These are phyloP conservation scores for Metschnikowia bowlesiae DNA, from an alignment of 805 yeast species.

Conservation along the genomic window DNA sequence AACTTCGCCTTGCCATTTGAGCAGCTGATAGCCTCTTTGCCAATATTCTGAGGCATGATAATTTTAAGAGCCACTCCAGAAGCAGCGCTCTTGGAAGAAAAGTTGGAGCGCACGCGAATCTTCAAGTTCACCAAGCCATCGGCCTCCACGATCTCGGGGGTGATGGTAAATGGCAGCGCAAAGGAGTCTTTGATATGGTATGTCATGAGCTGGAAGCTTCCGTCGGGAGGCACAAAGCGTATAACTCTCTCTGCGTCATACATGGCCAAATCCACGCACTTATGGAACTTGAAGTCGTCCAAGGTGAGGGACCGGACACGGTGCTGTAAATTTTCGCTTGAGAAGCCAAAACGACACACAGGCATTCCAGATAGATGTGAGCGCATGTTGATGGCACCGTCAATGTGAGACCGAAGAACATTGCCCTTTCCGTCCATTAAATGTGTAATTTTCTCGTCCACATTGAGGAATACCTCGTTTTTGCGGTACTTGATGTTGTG, in stretches of 20 bases:
- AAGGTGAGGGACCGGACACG: conserved; percentile 41
- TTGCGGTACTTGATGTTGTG: conserved; percentile 70
- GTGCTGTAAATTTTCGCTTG: conserved; percentile 40
- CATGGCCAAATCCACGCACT: conserved; percentile 70
- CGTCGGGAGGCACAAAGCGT: conserved; percentile 82
- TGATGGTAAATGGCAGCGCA: conserved; percentile 65
- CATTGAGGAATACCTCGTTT: conserved; percentile 74
- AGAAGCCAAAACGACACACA: conserved; percentile 72
- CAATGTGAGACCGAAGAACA: conserved; percentile 64
- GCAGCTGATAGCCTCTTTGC: conserved; percentile 26
- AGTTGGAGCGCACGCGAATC: conserved; percentile 59
- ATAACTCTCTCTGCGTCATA: conserved; percentile 64
- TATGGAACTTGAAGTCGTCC: conserved; percentile 82
- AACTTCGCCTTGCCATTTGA: conserved; percentile 67
- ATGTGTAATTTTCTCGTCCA: conserved; percentile 69
- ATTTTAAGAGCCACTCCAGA: conserved; percentile 58
- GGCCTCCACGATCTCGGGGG: conserved; percentile 46
- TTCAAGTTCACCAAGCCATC: conserved; percentile 51
- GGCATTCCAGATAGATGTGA: conserved; percentile 81
- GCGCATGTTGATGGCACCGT: conserved; percentile 68
- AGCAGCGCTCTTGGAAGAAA: conserved; percentile 55
- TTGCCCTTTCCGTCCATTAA: conserved; percentile 63
- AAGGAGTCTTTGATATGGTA: conserved; percentile 50
- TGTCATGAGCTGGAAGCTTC: conserved; percentile 76
- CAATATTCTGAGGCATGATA: conserved; percentile 56